Evolutionary conservation across 306 rosid species (phyloP), one percentile per base, ranked within the genome.

Genomic region (Begonia masoniana): DNA sequence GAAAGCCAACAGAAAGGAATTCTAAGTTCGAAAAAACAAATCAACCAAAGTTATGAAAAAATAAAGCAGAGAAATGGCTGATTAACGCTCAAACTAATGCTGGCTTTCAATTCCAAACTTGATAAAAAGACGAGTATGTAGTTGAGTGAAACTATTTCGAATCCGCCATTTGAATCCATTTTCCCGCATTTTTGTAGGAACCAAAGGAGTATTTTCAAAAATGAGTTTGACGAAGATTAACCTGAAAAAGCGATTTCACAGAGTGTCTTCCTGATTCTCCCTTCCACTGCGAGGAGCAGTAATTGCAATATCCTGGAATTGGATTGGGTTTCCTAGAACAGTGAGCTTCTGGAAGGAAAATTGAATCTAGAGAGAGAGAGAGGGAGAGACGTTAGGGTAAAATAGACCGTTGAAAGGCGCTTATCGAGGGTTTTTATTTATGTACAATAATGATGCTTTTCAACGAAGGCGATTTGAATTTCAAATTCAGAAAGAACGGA

Each of bases 401-500:
- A 31, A 31, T 48, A 74, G 71, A 64, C 87, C 81, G 84, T 77
- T 68, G 71, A 74, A 59, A 72, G 56, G 71, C 63, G 73, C n/a
- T n/a, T n/a, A n/a, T n/a, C n/a, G n/a, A n/a, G 68, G 61, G 60
- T 61, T 45, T 45, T n/a, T 45, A 59, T 71, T 58, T 17, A 60
- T 63, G 61, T 69, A 31, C 42, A 49, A 45, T 47, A 12, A 47
- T 50, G 50, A 56, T 31, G 39, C 39, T 31, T 26, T 26, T 7
- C 8, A 4, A 31, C 39, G 59, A 56, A 51, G 50, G 4, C 15
- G 39, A 57, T 87, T 83, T 81, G 84, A 87, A 87, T 78, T 82
- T 87, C 83, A 78, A 81, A 83, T 31, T 31, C 39, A 31, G 39
- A 31, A 31, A 5, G 39, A 7, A 31, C 9, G 39, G 8, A 31